phyloP scores from a whole-genome alignment of 139 green algal genomes.

The Tetradesmus lagerheimii region DNA sequence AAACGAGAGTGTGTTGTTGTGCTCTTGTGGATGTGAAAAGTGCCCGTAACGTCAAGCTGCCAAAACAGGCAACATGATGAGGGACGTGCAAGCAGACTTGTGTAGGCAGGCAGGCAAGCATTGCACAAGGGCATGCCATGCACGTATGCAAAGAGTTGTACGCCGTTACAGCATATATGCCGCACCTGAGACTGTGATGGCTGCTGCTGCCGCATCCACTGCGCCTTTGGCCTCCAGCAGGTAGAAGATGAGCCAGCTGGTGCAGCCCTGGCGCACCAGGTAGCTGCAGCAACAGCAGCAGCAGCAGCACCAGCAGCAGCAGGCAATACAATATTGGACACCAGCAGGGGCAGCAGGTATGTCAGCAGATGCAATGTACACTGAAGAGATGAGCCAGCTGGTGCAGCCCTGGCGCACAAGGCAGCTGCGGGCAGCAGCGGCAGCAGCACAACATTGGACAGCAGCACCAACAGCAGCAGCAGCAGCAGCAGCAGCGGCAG shows the following conservation, averaged over 20 bases:
- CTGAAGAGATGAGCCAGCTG: slow-evolving; percentile 81
- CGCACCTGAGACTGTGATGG: slow-evolving; percentile 66
- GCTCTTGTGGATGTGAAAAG: too few species aligned
- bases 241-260: slow-evolving; percentile 82
- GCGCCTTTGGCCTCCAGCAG: slow-evolving; percentile 77
- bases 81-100: too few species aligned
- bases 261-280: slow-evolving; percentile 75
- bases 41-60: too few species aligned
- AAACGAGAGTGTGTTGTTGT: too few species aligned
- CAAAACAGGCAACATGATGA: too few species aligned
- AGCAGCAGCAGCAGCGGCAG: too few species aligned
- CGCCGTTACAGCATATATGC: too few species aligned
- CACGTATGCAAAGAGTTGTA: not conserved
- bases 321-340: not conserved
- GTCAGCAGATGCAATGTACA: too few species aligned
- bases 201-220: slow-evolving; percentile 68
- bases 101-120: too few species aligned
- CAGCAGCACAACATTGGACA: too few species aligned
- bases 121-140: too few species aligned
- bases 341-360: not conserved
- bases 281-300: slow-evolving; percentile 47
- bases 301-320: not conserved
- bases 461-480: too few species aligned
- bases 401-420: slow-evolving; percentile 76
- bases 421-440: slow-evolving; percentile 54